Evolutionary conservation across 805 yeast genomes (phyloP).

Genomic region (Candida lessepsii): DNA sequence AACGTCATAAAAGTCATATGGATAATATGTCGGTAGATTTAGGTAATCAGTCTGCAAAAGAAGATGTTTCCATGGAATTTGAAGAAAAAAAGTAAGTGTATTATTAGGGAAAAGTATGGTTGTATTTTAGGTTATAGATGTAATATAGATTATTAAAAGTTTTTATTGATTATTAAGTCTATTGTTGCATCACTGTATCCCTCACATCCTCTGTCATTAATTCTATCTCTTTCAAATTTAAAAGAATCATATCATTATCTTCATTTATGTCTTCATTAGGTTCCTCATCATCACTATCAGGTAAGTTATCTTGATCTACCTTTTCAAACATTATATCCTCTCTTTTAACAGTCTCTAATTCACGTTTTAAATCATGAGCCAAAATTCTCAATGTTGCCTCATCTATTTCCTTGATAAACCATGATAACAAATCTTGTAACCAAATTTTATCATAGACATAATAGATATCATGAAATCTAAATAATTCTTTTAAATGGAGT

Average conservation of each 20-base stretch:
- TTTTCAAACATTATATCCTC: conserved; percentile 58
- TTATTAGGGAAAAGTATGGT: conserved; percentile 3
- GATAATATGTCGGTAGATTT: conserved; percentile 33
- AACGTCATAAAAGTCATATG: conserved; percentile 33
- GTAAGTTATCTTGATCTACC: conserved; percentile 8
- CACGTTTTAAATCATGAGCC: conserved; percentile 62
- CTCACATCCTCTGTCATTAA: conserved; percentile 8
- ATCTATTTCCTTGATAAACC: conserved; percentile 65
- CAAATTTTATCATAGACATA: conserved; percentile 79
- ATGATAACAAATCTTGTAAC: conserved; percentile 73
- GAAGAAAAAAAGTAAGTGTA: conserved; percentile 6
- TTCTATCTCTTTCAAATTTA: conserved; percentile 51
- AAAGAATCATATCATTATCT: conserved; percentile 37
- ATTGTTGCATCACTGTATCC: background rate
- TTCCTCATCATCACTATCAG: conserved; percentile 16
- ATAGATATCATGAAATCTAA: conserved; percentile 79
- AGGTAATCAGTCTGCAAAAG: conserved; percentile 8
- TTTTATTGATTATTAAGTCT: background rate
- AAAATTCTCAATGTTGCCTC: conserved; percentile 59
- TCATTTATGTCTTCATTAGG: conserved; percentile 13
- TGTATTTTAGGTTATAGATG: conserved; percentile 7
- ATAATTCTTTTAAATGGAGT: conserved; percentile 64
- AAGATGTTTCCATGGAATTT: conserved; percentile 15
- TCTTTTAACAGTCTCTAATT: conserved; percentile 36
- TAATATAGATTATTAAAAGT: background rate